Evolutionary conservation across 352 stramenopile genomes (phyloP), one percentile per base, ranked within the genome.

Genomic region (Phytophthora macrochlamydospora): DNA sequence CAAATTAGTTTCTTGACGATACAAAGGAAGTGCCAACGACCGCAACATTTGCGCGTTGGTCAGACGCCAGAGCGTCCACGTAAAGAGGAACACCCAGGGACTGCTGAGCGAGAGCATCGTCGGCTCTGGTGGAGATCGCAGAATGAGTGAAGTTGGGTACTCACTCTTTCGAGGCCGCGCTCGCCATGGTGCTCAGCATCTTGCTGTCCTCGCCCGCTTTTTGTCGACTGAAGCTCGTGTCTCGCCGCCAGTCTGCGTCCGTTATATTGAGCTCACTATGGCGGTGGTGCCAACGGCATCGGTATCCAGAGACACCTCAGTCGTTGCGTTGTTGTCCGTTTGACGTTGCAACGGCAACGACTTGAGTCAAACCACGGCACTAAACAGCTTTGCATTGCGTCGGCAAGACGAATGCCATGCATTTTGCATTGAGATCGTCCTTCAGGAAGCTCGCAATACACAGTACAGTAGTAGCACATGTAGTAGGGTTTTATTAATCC

Each of bases 81-180:
- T 57, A 7, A 44, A 60, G 48, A 67, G 42, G 42, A 65, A 35
- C 37, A 42, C 35, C 14, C 60, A n/a, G 30, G 56, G 13, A 4
- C 30, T 44, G 8, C 45, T 37, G 11, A 51, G 51, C 12, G 18
- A 50, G 28, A 48, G 37, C 65, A 67, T 72, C 18, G n/a, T 65
- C 35, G 40, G 13, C 31, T 60, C n/a, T 37, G 29, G 12, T 45
- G 14, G 42, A 51, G 55, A 51, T 5, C 4, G 30, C 18, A 33
- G 18, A 69, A 33, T 57, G 33, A 30, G 3, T 45, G 9, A 7
- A 2, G 24, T 33, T 32, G n/a, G 4, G 0, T 35, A 75, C 67
- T 51, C 30, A 75, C 68, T 72, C 68, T 63, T 59, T 69, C 30
- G 58, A 49, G 6, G 48, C 44, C 56, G 46, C 13, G 43, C 24